Evolutionary conservation across 2,329 filamentous ascomycete genomes (phyloP).

Genomic region (Esteya vermicola): DNA sequence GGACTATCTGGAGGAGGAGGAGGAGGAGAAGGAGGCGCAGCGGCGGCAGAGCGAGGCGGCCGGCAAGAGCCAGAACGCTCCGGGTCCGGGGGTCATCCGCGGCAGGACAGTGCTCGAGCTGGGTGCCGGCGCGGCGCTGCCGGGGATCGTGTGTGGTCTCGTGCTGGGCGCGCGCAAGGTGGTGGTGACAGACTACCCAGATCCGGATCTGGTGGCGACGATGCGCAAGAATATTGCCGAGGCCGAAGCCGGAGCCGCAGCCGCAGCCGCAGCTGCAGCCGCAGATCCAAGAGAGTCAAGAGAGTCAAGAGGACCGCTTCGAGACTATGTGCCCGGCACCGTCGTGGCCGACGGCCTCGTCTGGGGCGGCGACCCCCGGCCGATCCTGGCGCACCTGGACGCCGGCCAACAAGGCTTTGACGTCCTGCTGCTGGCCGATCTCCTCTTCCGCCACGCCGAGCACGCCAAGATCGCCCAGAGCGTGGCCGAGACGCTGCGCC

Average conservation of each 20-base stretch:
- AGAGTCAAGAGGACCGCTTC: too few species aligned
- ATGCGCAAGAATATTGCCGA: slow-evolving; percentile 61
- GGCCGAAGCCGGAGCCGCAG: slow-evolving; percentile 18
- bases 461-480: slow-evolving; percentile 65
- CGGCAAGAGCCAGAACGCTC: not conserved
- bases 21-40: not conserved
- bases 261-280: slow-evolving; percentile 20
- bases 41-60: slow-evolving; percentile 16
- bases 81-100: too few species aligned
- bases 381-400: slow-evolving; percentile 42
- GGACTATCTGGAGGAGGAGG: slow-evolving; percentile 54
- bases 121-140: slow-evolving; percentile 76
- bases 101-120: slow-evolving; percentile 70
- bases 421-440: slow-evolving; percentile 71
- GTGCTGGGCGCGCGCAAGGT: slow-evolving; percentile 52
- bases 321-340: not conserved
- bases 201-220: slow-evolving; percentile 67
- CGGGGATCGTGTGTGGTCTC: slow-evolving; percentile 62
- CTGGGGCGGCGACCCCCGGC: slow-evolving; percentile 57
- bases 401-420: slow-evolving; percentile 45
- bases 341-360: slow-evolving; percentile 56
- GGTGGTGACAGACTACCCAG: slow-evolving; percentile 81
- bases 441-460: slow-evolving; percentile 84
- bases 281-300: too few species aligned
- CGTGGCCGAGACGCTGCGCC: slow-evolving; percentile 51